These are phyloP conservation scores for Penicillium crustosum DNA, from an alignment of 2,329 filamentous ascomycete genomes.

Conservation along the genomic window DNA sequence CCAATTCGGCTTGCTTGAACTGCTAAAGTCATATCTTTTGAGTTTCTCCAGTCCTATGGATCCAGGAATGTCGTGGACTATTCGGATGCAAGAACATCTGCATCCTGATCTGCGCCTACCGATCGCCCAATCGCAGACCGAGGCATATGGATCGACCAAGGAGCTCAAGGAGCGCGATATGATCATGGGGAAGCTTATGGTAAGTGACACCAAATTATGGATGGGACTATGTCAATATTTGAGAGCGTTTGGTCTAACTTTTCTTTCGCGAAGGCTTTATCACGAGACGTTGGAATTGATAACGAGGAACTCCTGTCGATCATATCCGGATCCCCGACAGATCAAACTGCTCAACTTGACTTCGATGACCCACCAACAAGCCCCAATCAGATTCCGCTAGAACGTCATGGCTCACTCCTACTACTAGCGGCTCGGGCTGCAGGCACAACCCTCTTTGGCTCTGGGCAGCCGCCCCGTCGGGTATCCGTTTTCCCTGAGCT, in stretches of 20 bases:
- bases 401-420: slow-evolving; percentile 55
- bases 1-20: slow-evolving; percentile 63
- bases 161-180: slow-evolving; percentile 54
- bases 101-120: slow-evolving; percentile 55
- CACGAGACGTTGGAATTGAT: slow-evolving; percentile 54
- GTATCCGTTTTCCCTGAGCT: slow-evolving; percentile 56
- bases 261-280: slow-evolving; percentile 44
- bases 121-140: slow-evolving; percentile 50
- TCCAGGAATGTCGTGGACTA: slow-evolving; percentile 46
- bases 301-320: slow-evolving; percentile 50
- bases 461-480: slow-evolving; percentile 36
- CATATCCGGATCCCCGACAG: slow-evolving; percentile 41
- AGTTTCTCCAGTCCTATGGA: slow-evolving; percentile 37
- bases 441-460: slow-evolving; percentile 50
- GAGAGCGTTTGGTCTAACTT: neutral
- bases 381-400: slow-evolving; percentile 56
- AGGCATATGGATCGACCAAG: slow-evolving; percentile 52
- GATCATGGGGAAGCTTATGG: slow-evolving; percentile 57
- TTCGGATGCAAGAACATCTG: slow-evolving; percentile 58
- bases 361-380: slow-evolving; percentile 57
- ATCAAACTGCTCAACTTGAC: slow-evolving; percentile 45
- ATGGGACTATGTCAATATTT: rapidly evolving
- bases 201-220: slow-evolving; percentile 25
- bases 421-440: slow-evolving; percentile 55
- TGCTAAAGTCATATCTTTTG: slow-evolving; percentile 61